Evolutionary conservation across 257 asterid genomes (phyloP).

Genomic region (Lavandula angustifolia): DNA sequence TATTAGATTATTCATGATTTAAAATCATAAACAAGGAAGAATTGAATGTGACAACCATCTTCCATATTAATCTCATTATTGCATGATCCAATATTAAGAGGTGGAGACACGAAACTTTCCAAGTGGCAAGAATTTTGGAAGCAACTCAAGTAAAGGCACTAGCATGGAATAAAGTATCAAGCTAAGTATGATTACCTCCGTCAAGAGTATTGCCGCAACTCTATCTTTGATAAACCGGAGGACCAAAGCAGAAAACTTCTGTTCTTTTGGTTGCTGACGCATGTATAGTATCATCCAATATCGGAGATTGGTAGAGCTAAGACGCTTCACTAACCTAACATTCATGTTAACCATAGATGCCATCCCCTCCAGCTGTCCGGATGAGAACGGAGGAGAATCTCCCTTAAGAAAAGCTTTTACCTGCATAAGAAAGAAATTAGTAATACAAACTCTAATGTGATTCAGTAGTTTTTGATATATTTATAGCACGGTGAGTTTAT

Average conservation of each 20-base stretch:
- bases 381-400: constrained; percentile 82
- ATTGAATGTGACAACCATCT: neutral
- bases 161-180: constrained; percentile 16
- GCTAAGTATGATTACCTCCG: constrained; percentile 60
- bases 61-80: neutral
- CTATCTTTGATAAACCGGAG: constrained; percentile 91
- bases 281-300: constrained; percentile 90
- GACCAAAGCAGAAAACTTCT: constrained; percentile 69
- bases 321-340: constrained; percentile 58
- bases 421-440: constrained; percentile 42
- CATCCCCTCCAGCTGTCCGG: constrained; percentile 88
- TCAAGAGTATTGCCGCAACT: constrained; percentile 75
- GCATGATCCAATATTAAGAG: constrained; percentile 21
- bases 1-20: neutral
- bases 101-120: constrained; percentile 9
- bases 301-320: constrained; percentile 72
- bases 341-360: constrained; percentile 75
- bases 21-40: neutral
- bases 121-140: neutral
- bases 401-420: constrained; percentile 92
- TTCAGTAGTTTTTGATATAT: constrained; percentile 1
- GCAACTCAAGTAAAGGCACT: neutral
- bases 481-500: neutral
- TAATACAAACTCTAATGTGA: constrained; percentile 22
- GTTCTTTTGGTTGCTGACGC: constrained; percentile 73